phyloP scores from a whole-genome alignment of 1,284 basidiomycete genomes.

The Stereum hirsutum region DNA sequence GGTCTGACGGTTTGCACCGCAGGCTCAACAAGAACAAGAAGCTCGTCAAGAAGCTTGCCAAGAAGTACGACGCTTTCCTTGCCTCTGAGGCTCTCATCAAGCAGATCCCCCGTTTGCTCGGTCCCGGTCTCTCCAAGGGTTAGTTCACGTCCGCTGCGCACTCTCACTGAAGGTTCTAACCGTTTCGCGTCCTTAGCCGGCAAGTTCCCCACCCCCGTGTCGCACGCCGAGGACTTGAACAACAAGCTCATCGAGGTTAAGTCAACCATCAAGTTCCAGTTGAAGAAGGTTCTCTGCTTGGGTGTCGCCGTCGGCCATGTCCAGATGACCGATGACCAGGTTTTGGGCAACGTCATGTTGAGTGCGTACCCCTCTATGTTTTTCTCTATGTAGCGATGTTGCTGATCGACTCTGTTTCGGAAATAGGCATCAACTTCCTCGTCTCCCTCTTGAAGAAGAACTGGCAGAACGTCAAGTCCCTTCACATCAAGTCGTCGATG shows the following conservation, averaged over 20 bases:
- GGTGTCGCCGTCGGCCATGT: slow-evolving; percentile 98
- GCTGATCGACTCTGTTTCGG: slow-evolving; percentile 4
- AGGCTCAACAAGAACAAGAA: slow-evolving; percentile 99
- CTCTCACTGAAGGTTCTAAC: background rate
- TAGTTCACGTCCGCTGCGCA: slow-evolving; percentile 13
- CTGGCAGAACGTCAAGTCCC: slow-evolving; percentile 99
- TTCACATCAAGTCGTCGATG: slow-evolving; percentile 99
- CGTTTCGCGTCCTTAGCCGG: slow-evolving; percentile 53
- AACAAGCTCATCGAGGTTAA: slow-evolving; percentile 95
- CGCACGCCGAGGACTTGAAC: slow-evolving; percentile 85
- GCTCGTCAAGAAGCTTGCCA: slow-evolving; percentile 99
- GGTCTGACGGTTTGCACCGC: background rate
- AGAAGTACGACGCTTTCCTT: slow-evolving; percentile 99
- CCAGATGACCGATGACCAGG: slow-evolving; percentile 97
- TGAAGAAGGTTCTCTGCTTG: slow-evolving; percentile 99
- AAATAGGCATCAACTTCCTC: slow-evolving; percentile 95
- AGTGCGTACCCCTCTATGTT: slow-evolving; percentile 36
- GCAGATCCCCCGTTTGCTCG: slow-evolving; percentile 99
- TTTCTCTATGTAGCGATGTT: background rate
- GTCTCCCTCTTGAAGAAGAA: slow-evolving; percentile 99
- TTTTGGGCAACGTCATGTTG: slow-evolving; percentile 96
- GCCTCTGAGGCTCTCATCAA: slow-evolving; percentile 98
- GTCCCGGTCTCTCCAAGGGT: slow-evolving; percentile 99
- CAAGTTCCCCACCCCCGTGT: slow-evolving; percentile 98
- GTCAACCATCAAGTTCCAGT: slow-evolving; percentile 99